phyloP scores from a whole-genome alignment of 768 basidiomycete species.

The Boletus reticulatus region DNA sequence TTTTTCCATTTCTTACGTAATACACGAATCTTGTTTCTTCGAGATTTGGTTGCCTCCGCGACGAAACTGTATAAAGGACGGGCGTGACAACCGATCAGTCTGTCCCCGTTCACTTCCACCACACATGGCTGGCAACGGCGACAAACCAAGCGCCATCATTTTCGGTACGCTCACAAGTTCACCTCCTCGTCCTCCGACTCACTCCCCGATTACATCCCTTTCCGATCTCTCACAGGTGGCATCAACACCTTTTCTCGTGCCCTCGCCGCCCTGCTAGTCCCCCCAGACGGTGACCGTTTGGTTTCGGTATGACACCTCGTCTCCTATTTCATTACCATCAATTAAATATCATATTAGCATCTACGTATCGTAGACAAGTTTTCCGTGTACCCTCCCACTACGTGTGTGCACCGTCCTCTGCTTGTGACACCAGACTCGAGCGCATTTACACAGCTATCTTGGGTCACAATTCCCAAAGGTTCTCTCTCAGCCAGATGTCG shows the following conservation, averaged over 20 bases:
- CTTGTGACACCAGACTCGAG: slow-evolving; percentile 11
- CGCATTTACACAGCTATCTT: slow-evolving; percentile 55
- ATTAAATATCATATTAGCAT: slow-evolving; percentile 40
- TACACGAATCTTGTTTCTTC: neutral
- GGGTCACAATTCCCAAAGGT: slow-evolving; percentile 71
- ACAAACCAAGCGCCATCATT: slow-evolving; percentile 67
- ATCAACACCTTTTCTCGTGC: slow-evolving; percentile 77
- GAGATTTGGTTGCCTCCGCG: slow-evolving; percentile 25
- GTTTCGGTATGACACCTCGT: slow-evolving; percentile 57
- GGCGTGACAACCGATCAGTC: slow-evolving; percentile 22
- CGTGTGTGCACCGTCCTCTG: slow-evolving; percentile 41
- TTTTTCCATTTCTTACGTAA: slow-evolving; percentile 18
- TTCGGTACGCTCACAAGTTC: slow-evolving; percentile 53
- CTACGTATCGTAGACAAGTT: slow-evolving; percentile 74
- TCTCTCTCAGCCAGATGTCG: slow-evolving; percentile 64
- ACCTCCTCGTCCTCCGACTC: neutral
- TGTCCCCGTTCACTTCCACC: slow-evolving; percentile 7
- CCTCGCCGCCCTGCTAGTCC: slow-evolving; percentile 66
- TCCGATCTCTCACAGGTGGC: slow-evolving; percentile 51
- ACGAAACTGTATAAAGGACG: slow-evolving; percentile 26
- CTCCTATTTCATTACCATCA: slow-evolving; percentile 9
- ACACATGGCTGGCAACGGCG: slow-evolving; percentile 32
- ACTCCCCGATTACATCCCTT: neutral
- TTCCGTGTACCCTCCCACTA: slow-evolving; percentile 71
- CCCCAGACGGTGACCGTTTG: slow-evolving; percentile 61